Conservation (phyloP, 1,284 basidiomycete genomes). For the Puccinia triticina region DNA sequence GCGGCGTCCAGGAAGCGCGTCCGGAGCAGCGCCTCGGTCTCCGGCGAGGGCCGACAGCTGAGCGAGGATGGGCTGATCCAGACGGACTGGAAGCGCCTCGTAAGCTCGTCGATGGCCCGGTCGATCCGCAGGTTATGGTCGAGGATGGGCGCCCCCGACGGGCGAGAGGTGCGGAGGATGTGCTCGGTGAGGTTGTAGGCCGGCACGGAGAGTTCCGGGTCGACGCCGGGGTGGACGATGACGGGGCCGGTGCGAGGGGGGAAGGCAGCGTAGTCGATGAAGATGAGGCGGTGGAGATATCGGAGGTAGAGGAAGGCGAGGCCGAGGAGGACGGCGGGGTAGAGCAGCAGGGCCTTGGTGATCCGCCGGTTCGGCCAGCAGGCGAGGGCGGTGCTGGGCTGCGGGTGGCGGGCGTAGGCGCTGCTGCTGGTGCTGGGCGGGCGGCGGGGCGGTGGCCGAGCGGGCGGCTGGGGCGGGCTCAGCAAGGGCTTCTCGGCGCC, state of each 20-base stretch:
- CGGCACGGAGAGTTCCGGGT: conserved; percentile 10
- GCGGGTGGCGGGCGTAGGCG: no score
- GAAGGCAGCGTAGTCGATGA: conserved; percentile 18
- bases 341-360: background rate
- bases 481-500: no score
- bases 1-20: background rate
- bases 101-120: conserved; percentile 13
- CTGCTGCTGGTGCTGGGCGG: no score
- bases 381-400: background rate
- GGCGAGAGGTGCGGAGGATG: background rate
- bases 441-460: no score
- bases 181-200: background rate
- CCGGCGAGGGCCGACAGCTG: background rate
- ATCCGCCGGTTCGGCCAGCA: background rate
- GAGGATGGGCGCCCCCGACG: background rate
- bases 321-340: background rate
- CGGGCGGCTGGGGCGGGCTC: no score
- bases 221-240: conserved; percentile 15
- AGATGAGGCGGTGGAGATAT: conserved; percentile 26
- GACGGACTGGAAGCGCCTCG: conserved; percentile 6
- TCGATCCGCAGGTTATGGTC: conserved; percentile 8
- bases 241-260: background rate
- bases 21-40: background rate
- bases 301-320: conserved; percentile 3
- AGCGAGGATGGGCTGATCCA: conserved; percentile 14